These are phyloP conservation scores for Isoetes taiwanensis DNA, from an alignment of 75 land plant species.

Conservation along the genomic window DNA sequence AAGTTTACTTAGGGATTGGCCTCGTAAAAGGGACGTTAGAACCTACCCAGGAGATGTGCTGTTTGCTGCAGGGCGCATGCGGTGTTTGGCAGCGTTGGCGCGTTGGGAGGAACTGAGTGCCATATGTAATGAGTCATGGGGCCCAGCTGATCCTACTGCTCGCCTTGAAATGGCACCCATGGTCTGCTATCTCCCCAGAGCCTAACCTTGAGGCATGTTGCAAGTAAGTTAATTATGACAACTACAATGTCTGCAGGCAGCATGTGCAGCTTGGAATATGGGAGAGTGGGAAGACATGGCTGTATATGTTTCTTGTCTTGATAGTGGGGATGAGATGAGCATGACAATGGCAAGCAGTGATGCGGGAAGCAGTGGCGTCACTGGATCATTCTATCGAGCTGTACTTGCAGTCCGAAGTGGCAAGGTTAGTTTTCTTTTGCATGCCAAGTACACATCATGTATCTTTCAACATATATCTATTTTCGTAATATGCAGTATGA, in stretches of 20 bases:
- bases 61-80: slow-evolving; percentile 69
- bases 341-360: slow-evolving; percentile 46
- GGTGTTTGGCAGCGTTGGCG: slow-evolving; percentile 96
- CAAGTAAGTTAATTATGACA: background rate
- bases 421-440: slow-evolving; percentile 1
- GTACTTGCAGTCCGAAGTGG: slow-evolving; percentile 68
- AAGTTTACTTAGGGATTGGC: too few relatives aligned
- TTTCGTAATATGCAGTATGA: slow-evolving; percentile 42
- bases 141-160: slow-evolving; percentile 76
- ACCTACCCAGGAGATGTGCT: too few relatives aligned
- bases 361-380: slow-evolving; percentile 85
- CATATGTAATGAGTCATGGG: slow-evolving; percentile 93
- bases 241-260: slow-evolving; percentile 87
- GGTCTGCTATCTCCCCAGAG: slow-evolving; percentile 25
- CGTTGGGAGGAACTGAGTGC: slow-evolving; percentile 94
- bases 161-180: slow-evolving; percentile 97
- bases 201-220: background rate
- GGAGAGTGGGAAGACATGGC: slow-evolving; percentile 99
- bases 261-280: slow-evolving; percentile 99
- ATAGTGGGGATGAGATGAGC: slow-evolving; percentile 76
- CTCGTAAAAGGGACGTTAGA: too few relatives aligned
- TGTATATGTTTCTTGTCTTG: slow-evolving; percentile 79
- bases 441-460: background rate
- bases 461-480: background rate
- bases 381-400: slow-evolving; percentile 88